Conservation (phyloP, 495 filamentous ascomycete genomes). For the Oidiodendron maius region DNA sequence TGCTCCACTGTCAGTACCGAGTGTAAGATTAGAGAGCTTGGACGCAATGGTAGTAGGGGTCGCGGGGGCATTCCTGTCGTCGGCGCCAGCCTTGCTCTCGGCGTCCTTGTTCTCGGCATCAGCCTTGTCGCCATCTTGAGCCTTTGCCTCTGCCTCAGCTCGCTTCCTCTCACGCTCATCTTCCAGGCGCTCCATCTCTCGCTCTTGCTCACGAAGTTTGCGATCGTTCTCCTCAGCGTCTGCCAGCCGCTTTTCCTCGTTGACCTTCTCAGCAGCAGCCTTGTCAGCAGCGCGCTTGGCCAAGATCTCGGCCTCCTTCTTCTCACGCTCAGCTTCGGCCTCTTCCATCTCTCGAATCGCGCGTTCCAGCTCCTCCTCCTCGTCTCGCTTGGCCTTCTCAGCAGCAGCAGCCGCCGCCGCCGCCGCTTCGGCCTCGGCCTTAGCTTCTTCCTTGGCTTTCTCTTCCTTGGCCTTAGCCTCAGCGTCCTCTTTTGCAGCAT, state of each 20-base stretch:
- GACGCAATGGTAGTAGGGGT: conserved; percentile 32
- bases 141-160: conserved; percentile 23
- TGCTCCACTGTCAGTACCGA: conserved; percentile 32
- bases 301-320: conserved; percentile 38
- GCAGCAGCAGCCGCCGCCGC: conserved; percentile 32
- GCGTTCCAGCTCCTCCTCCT: conserved; percentile 34
- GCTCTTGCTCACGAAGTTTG: conserved; percentile 46
- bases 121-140: conserved; percentile 7
- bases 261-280: conserved; percentile 52
- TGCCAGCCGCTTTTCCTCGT: conserved; percentile 52
- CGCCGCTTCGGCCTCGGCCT: conserved; percentile 38
- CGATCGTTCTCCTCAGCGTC: conserved; percentile 49
- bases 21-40: conserved; percentile 36
- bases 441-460: conserved; percentile 24
- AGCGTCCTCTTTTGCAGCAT: conserved; percentile 15
- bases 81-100: conserved; percentile 16
- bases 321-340: conserved; percentile 43
- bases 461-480: conserved; percentile 24
- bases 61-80: conserved; percentile 22
- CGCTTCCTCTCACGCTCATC: conserved; percentile 48
- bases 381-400: conserved; percentile 32
- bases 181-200: conserved; percentile 51
- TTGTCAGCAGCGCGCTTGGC: conserved; percentile 55
- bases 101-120: conserved; percentile 24
- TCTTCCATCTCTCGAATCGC: conserved; percentile 49